These are phyloP conservation scores for Sarocladiaceae sp. DNA, from an alignment of 2,329 filamentous ascomycete species.

Conservation along the genomic window DNA sequence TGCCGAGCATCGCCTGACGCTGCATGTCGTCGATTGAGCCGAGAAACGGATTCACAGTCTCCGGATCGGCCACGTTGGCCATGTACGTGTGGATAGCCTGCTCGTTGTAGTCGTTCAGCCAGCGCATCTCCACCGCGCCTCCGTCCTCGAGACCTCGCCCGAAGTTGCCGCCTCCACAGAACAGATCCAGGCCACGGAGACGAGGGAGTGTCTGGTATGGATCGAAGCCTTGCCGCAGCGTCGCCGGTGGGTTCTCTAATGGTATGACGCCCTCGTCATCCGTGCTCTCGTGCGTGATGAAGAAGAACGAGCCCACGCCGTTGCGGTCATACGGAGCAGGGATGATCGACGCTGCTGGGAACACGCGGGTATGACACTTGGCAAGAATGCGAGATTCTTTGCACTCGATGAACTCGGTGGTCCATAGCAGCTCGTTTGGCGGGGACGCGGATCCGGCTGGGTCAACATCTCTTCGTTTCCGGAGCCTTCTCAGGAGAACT, in stretches of 20 bases:
- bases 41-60: constrained; percentile 48
- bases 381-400: constrained; percentile 37
- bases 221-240: constrained; percentile 50
- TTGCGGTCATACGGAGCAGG: constrained; percentile 57
- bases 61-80: constrained; percentile 49
- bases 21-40: constrained; percentile 70
- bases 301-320: constrained; percentile 63
- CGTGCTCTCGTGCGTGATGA: constrained; percentile 39
- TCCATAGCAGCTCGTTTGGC: constrained; percentile 56
- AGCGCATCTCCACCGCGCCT: constrained; percentile 56
- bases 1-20: constrained; percentile 44
- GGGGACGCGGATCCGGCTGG: constrained; percentile 21
- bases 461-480: constrained; percentile 40
- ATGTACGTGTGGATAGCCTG: constrained; percentile 66
- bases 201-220: constrained; percentile 28
- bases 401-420: constrained; percentile 35
- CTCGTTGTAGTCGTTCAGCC: constrained; percentile 60
- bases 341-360: constrained; percentile 37
- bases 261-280: constrained; percentile 17
- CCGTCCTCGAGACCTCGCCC: constrained; percentile 71
- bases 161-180: constrained; percentile 72
- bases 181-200: constrained; percentile 62
- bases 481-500: constrained; percentile 34
- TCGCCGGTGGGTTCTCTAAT: constrained; percentile 25
- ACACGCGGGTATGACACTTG: constrained; percentile 55